These are phyloP conservation scores for Globisporangium abappressorium DNA, from an alignment of 352 stramenopile genomes.

Conservation along the genomic window DNA sequence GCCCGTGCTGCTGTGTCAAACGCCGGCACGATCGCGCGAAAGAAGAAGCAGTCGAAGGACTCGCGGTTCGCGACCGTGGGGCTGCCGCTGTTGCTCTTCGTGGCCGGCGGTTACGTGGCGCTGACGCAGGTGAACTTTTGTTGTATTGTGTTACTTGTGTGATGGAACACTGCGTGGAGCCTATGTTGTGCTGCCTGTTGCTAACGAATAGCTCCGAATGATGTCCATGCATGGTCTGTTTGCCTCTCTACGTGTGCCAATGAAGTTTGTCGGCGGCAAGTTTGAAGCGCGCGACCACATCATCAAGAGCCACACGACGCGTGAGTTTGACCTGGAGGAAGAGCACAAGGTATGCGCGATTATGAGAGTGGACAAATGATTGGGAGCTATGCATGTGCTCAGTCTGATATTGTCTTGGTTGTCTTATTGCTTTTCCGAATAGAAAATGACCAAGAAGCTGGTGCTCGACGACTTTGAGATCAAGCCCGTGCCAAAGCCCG, in stretches of 20 bases:
- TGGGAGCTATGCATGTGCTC: background rate
- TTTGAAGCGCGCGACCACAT: slow-evolving; percentile 76
- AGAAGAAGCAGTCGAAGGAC: slow-evolving; percentile 53
- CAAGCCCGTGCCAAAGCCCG: slow-evolving; percentile 73
- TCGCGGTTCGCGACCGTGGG: slow-evolving; percentile 66
- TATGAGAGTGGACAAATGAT: background rate
- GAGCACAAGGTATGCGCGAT: slow-evolving; percentile 68
- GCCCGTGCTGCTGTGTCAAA: slow-evolving; percentile 7
- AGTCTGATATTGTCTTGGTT: background rate
- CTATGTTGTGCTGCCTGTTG: background rate
- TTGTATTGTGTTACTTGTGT: background rate
- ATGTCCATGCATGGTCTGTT: background rate
- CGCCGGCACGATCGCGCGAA: slow-evolving; percentile 6
- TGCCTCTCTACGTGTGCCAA: background rate
- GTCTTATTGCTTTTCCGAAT: slow-evolving; percentile 1
- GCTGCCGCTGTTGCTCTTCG: slow-evolving; percentile 77
- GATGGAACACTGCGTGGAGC: background rate
- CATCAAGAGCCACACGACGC: slow-evolving; percentile 82
- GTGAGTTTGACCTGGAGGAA: slow-evolving; percentile 80
- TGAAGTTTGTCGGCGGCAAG: slow-evolving; percentile 79
- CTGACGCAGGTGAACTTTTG: slow-evolving; percentile 58
- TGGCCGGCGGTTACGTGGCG: slow-evolving; percentile 71
- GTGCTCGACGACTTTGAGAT: slow-evolving; percentile 80
- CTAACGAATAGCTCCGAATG: slow-evolving; percentile 2
- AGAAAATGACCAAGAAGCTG: slow-evolving; percentile 88